Conservation (phyloP, 2,329 filamentous ascomycete genomes). For the Stromatinia cepivora region DNA sequence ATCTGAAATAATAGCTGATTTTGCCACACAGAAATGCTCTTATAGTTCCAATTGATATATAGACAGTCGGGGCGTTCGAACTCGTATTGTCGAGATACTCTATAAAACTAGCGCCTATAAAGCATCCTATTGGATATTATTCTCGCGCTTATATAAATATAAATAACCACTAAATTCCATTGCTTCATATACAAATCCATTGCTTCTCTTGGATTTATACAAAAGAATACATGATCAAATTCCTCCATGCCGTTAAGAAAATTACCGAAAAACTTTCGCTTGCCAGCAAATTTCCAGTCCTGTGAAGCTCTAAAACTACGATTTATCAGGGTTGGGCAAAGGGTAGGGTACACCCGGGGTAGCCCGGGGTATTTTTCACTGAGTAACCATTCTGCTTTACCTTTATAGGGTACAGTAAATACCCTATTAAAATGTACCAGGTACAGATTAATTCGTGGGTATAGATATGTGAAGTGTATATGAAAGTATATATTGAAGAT, state of each 20-base stretch:
- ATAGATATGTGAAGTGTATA: too few relatives aligned
- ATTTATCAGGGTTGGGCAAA: too few relatives aligned
- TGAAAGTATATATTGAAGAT: too few relatives aligned
- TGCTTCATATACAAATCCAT: conserved; percentile 32
- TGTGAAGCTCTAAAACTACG: conserved; percentile 23
- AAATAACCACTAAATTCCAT: conserved; percentile 24
- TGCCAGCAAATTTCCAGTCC: neutral
- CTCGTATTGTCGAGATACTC: conserved; percentile 26
- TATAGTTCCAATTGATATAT: conserved; percentile 39
- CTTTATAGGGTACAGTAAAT: too few relatives aligned
- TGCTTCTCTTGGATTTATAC: conserved; percentile 18
- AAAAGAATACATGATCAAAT: conserved; percentile 29
- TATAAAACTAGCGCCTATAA: conserved; percentile 20
- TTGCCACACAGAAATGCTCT: conserved; percentile 44
- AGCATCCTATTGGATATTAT: conserved; percentile 25
- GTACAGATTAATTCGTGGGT: too few relatives aligned
- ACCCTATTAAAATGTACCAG: too few relatives aligned
- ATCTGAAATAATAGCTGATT: conserved; percentile 45
- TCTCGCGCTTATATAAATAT: neutral
- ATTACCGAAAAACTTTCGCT: conserved; percentile 22
- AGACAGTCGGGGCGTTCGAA: conserved; percentile 18
- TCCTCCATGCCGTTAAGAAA: conserved; percentile 22
- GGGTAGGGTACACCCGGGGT: too few relatives aligned
- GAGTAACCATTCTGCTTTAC: too few relatives aligned
- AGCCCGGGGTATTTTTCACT: too few relatives aligned